phyloP scores from a whole-genome alignment of 2,329 filamentous ascomycete genomes.

The Penicillium concentricum region DNA sequence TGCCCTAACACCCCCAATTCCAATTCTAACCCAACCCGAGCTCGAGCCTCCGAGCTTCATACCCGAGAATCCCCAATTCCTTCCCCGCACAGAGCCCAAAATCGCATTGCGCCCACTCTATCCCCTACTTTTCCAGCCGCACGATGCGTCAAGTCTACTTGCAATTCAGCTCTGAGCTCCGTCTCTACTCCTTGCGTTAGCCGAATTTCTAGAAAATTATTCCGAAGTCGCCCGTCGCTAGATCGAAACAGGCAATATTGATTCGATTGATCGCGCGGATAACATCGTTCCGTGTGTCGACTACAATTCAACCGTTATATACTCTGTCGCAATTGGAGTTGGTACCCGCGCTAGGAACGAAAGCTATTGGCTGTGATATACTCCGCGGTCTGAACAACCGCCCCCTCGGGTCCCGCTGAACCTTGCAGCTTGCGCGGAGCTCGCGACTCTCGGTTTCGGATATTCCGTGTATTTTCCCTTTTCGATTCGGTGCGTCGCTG shows the following conservation, averaged over 20 bases:
- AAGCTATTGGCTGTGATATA: neutral
- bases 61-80: conserved; percentile 3
- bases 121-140: conserved; percentile 29
- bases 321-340: neutral
- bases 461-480: neutral
- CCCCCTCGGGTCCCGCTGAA: neutral
- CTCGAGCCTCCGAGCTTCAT: conserved; percentile 1
- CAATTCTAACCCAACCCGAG: neutral
- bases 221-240: neutral
- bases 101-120: conserved; percentile 5
- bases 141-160: conserved; percentile 36
- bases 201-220: neutral
- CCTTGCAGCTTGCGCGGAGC: neutral
- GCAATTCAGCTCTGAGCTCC: conserved; percentile 13
- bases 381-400: neutral
- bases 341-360: neutral
- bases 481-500: neutral
- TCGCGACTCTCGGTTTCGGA: neutral
- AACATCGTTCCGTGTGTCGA: neutral
- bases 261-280: conserved; percentile 15
- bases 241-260: conserved; percentile 3
- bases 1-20: conserved; percentile 1
- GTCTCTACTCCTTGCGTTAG: conserved; percentile 28
- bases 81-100: conserved; percentile 18
- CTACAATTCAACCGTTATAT: neutral